Percentiles rank a stretch among this genome's conserved stretches.
Evolutionary conservation across 2,329 filamentous ascomycete species (phyloP).

Genomic region (Graphiopsis chlorocephala): DNA sequence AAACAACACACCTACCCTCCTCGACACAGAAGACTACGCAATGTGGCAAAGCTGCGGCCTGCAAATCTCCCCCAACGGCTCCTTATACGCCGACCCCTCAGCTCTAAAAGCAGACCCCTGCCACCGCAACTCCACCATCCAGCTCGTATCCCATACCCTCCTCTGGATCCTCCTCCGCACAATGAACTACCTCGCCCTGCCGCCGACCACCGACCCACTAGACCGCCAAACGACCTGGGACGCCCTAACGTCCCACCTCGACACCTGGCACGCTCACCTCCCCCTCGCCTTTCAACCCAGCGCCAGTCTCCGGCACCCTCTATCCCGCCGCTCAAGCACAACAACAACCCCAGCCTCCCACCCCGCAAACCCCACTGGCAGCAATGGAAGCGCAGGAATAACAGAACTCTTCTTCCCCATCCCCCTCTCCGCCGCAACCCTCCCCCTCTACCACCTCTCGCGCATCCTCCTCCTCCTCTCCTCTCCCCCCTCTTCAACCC

Average conservation of each 20-base stretch:
- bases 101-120: slow-evolving; percentile 55
- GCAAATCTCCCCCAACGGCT: slow-evolving; percentile 52
- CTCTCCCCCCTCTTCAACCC: slow-evolving; percentile 52
- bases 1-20: slow-evolving; percentile 57
- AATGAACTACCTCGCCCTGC: slow-evolving; percentile 61
- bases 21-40: slow-evolving; percentile 59
- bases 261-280: slow-evolving; percentile 57
- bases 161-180: slow-evolving; percentile 65
- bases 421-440: slow-evolving; percentile 62
- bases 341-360: not conserved
- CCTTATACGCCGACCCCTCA: slow-evolving; percentile 40
- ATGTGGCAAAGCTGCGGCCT: slow-evolving; percentile 65
- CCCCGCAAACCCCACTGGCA: slow-evolving; percentile 11
- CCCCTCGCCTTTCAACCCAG: slow-evolving; percentile 61
- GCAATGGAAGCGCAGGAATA: slow-evolving; percentile 12
- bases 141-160: slow-evolving; percentile 59
- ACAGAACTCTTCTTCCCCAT: slow-evolving; percentile 63
- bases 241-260: slow-evolving; percentile 55
- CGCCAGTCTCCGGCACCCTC: slow-evolving; percentile 38
- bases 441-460: slow-evolving; percentile 65
- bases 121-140: slow-evolving; percentile 26
- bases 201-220: slow-evolving; percentile 42
- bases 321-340: slow-evolving; percentile 1
- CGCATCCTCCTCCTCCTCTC: slow-evolving; percentile 61
- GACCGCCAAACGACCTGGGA: slow-evolving; percentile 47